phyloP scores from a whole-genome alignment of 768 basidiomycete genomes.

The Trametes sanguinea region DNA sequence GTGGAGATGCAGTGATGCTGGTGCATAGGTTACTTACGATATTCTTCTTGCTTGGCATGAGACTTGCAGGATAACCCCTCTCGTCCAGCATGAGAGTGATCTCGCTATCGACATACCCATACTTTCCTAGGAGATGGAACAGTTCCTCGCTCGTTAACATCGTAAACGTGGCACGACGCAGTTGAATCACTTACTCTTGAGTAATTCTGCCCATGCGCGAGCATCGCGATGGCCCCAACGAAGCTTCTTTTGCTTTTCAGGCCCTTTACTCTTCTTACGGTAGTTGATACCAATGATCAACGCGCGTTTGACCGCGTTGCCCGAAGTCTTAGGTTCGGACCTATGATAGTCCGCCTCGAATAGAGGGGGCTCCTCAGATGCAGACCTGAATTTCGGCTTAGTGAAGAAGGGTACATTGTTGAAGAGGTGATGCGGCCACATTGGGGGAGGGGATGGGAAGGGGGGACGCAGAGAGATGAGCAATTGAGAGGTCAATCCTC shows the following conservation, averaged over 20 bases:
- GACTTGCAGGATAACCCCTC: background rate
- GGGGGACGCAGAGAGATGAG: too few relatives aligned
- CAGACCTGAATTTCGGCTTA: too few relatives aligned
- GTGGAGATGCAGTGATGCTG: background rate
- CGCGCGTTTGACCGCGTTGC: constrained; percentile 9
- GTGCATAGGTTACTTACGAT: constrained; percentile 2
- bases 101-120: constrained; percentile 12
- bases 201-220: constrained; percentile 6
- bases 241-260: background rate
- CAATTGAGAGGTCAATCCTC: too few relatives aligned
- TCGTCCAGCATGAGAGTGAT: constrained; percentile 23
- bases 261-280: background rate
- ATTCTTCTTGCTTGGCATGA: constrained; percentile 12
- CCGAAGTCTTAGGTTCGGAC: background rate
- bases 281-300: constrained; percentile 25
- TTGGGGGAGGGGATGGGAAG: too few relatives aligned
- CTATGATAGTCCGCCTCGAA: too few relatives aligned
- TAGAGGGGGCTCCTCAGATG: too few relatives aligned
- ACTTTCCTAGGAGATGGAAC: constrained; percentile 1
- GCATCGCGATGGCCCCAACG: too few relatives aligned
- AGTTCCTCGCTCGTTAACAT: background rate
- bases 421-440: too few relatives aligned
- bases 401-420: too few relatives aligned
- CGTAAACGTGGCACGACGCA: too few relatives aligned
- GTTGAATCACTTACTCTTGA: constrained; percentile 4